phyloP scores from a whole-genome alignment of 139 green algal genomes.

The Tetradesmus lagerheimii region DNA sequence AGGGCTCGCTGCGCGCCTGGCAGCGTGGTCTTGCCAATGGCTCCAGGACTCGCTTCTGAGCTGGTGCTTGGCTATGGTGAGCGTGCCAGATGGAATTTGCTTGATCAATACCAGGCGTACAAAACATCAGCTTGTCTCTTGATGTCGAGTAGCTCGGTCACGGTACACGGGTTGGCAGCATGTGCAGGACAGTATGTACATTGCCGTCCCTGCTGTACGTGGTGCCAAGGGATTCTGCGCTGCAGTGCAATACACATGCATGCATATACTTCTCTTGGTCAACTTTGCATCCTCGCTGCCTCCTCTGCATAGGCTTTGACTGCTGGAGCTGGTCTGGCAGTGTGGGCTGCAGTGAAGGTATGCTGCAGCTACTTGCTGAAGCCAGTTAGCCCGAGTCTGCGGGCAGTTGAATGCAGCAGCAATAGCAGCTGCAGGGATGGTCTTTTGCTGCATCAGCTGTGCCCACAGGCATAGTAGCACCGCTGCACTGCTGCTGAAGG shows the following conservation, averaged over 20 bases:
- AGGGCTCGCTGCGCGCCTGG: background rate
- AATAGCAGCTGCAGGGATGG: too few species aligned
- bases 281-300: too few species aligned
- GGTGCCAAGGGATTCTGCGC: background rate
- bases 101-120: background rate
- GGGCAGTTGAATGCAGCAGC: background rate
- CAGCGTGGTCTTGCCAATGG: background rate
- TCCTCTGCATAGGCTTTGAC: background rate
- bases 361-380: background rate
- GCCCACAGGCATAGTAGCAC: too few species aligned
- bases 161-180: background rate
- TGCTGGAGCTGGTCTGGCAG: background rate
- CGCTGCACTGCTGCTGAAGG: too few species aligned
- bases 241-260: too few species aligned
- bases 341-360: background rate
- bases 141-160: background rate
- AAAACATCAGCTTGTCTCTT: too few species aligned
- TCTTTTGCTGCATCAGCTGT: too few species aligned
- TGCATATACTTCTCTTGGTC: too few species aligned
- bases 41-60: background rate
- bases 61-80: background rate
- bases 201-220: background rate
- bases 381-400: background rate
- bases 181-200: background rate
- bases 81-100: background rate